phyloP scores from a whole-genome alignment of 169 alveolate genomes.

The Perkinsus chesapeaki region DNA sequence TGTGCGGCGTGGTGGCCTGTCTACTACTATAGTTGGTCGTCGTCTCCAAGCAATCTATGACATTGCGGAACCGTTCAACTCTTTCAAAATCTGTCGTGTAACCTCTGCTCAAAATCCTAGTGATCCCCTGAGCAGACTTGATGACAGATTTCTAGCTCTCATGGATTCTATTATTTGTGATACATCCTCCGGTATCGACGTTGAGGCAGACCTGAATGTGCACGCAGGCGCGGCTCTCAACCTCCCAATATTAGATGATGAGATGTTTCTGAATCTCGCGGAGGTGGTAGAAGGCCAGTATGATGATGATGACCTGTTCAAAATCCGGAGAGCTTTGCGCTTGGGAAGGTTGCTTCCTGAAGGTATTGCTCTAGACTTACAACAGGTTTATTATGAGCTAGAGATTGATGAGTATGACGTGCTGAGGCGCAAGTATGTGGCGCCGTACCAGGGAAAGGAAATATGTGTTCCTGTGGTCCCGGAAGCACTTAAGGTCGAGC shows the following conservation, averaged over 20 bases:
- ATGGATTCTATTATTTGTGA: not conserved
- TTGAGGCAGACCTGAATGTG: not conserved
- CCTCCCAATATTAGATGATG: not conserved
- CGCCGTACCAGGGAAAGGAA: not conserved
- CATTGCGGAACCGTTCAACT: not conserved
- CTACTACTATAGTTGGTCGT: not conserved
- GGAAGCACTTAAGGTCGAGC: not conserved
- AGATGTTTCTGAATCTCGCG: not conserved
- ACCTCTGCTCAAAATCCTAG: not conserved
- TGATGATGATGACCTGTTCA: not conserved
- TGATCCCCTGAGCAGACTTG: not conserved
- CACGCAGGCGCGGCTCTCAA: not conserved
- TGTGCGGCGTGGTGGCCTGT: not conserved
- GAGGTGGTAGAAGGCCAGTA: not conserved
- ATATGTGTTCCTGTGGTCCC: not conserved
- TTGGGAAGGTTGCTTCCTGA: not conserved
- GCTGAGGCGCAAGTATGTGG: not conserved
- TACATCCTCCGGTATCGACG: not conserved
- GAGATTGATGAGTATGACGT: not conserved
- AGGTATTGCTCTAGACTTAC: not conserved
- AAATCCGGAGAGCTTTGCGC: not conserved
- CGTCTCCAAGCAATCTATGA: not conserved
- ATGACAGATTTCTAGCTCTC: not conserved
- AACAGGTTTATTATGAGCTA: not conserved
- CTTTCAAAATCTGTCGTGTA: not conserved